Percentiles rank a stretch among this genome's conserved stretches.
phyloP scores from a whole-genome alignment of 352 stramenopile genomes.

The Phytophthora quininea region DNA sequence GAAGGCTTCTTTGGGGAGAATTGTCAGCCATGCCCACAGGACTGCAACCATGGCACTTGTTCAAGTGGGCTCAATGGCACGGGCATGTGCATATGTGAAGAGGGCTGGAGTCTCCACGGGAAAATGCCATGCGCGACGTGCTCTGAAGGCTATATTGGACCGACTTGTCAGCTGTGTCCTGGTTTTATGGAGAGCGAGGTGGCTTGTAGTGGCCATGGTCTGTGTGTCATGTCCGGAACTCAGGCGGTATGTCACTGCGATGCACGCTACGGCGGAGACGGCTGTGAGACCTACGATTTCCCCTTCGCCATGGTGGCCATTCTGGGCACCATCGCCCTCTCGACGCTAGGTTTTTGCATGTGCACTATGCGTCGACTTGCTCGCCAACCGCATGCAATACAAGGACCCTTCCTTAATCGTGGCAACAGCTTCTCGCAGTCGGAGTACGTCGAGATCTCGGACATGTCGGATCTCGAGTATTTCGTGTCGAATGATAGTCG shows the following conservation, averaged over 20 bases:
- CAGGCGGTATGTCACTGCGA: constrained; percentile 75
- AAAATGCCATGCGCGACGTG: constrained; percentile 78
- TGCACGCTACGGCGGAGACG: constrained; percentile 69
- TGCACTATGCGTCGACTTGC: constrained; percentile 84
- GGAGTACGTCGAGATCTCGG: constrained; percentile 87
- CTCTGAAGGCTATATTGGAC: constrained; percentile 76
- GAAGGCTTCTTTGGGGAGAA: constrained; percentile 83
- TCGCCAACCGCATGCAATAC: constrained; percentile 61
- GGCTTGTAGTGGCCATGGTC: constrained; percentile 71
- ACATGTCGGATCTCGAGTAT: constrained; percentile 87
- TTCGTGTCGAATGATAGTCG: constrained; percentile 88
- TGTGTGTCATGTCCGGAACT: constrained; percentile 59
- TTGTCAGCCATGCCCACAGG: constrained; percentile 65
- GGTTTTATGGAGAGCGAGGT: constrained; percentile 77
- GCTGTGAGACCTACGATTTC: constrained; percentile 88
- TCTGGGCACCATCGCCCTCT: constrained; percentile 78
- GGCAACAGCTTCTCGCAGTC: constrained; percentile 80
- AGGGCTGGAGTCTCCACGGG: constrained; percentile 70
- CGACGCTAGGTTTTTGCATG: constrained; percentile 87
- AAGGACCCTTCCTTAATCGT: constrained; percentile 52
- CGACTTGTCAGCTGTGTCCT: constrained; percentile 71
- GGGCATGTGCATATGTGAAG: constrained; percentile 76
- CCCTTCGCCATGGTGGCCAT: constrained; percentile 83
- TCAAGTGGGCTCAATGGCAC: constrained; percentile 80
- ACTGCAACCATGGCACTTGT: constrained; percentile 81